Conservation (phyloP, 2,329 filamentous ascomycete genomes). For the Penicillium palitans region DNA sequence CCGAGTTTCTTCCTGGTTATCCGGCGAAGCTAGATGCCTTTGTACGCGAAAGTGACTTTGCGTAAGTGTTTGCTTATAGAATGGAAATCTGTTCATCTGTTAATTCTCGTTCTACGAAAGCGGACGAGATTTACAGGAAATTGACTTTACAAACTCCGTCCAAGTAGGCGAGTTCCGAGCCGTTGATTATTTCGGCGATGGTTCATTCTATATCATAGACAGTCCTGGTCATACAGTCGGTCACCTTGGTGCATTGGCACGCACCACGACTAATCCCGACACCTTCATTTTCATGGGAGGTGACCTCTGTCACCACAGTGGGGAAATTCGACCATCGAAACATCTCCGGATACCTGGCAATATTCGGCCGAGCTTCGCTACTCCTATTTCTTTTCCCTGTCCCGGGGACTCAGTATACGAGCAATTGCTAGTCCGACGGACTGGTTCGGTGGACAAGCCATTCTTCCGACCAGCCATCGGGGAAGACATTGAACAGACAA, state of each 20-base stretch:
- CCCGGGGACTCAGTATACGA: conserved; percentile 7
- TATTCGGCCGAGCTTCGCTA: neutral
- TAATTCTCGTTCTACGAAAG: neutral
- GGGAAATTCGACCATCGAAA: conserved; percentile 48
- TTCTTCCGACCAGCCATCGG: conserved; percentile 8
- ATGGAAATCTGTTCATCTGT: too few relatives aligned
- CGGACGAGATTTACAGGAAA: conserved; percentile 23
- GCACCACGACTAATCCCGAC: conserved; percentile 37
- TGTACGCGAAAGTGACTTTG: conserved; percentile 45
- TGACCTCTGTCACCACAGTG: conserved; percentile 50
- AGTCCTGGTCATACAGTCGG: conserved; percentile 47
- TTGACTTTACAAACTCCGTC: conserved; percentile 19
- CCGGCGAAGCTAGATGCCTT: conserved; percentile 43
- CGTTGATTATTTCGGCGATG: conserved; percentile 46
- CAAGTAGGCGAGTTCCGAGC: conserved; percentile 37
- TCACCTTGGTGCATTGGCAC: conserved; percentile 49
- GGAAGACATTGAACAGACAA: neutral
- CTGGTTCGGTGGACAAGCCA: neutral
- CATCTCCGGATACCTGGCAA: conserved; percentile 31
- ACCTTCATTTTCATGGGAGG: conserved; percentile 54
- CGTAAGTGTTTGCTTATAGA: conserved; percentile 25
- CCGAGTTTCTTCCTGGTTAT: conserved; percentile 46
- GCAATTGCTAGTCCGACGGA: neutral
- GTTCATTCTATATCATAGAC: conserved; percentile 44
- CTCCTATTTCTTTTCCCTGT: conserved; percentile 31